These are phyloP conservation scores for Candida andamanensis DNA, from an alignment of 805 yeast species.

Conservation along the genomic window DNA sequence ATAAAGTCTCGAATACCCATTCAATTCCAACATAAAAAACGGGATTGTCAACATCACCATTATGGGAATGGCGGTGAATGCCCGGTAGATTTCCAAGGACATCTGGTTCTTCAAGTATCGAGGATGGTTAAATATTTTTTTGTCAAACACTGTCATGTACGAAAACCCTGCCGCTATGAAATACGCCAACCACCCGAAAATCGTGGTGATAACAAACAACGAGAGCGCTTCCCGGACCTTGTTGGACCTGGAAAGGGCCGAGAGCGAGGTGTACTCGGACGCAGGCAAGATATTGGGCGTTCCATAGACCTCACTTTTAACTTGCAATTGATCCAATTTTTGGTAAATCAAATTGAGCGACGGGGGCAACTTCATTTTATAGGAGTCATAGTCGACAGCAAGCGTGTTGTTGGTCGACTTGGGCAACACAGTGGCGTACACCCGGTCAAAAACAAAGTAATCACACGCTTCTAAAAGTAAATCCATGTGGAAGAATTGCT, in stretches of 20 bases:
- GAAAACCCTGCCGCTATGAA: conserved; percentile 70
- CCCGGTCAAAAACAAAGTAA: conserved; percentile 64
- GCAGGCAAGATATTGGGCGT: conserved; percentile 55
- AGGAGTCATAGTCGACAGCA: conserved; percentile 1
- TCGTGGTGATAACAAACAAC: conserved; percentile 60
- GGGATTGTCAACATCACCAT: conserved; percentile 89
- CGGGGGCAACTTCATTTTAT: neutral
- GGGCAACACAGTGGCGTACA: conserved; percentile 59
- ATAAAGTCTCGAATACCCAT: conserved; percentile 79
- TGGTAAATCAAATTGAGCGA: conserved; percentile 8
- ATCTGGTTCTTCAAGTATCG: conserved; percentile 92
- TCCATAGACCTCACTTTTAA: conserved; percentile 50
- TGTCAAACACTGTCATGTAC: conserved; percentile 76
- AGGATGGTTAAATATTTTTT: conserved; percentile 90
- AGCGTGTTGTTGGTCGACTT: conserved; percentile 14
- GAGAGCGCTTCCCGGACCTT: conserved; percentile 65
- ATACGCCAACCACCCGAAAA: conserved; percentile 87
- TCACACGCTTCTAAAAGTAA: conserved; percentile 79
- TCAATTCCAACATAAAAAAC: conserved; percentile 80
- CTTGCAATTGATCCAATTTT: conserved; percentile 19
- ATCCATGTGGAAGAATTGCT: conserved; percentile 57
- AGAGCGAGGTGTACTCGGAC: conserved; percentile 53
- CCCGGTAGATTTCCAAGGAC: conserved; percentile 74
- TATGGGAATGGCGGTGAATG: conserved; percentile 74
- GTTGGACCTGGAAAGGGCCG: conserved; percentile 69